These are phyloP conservation scores for Fusarium brevicatenulatum DNA, from an alignment of 2,329 filamentous ascomycete genomes.

Conservation along the genomic window DNA sequence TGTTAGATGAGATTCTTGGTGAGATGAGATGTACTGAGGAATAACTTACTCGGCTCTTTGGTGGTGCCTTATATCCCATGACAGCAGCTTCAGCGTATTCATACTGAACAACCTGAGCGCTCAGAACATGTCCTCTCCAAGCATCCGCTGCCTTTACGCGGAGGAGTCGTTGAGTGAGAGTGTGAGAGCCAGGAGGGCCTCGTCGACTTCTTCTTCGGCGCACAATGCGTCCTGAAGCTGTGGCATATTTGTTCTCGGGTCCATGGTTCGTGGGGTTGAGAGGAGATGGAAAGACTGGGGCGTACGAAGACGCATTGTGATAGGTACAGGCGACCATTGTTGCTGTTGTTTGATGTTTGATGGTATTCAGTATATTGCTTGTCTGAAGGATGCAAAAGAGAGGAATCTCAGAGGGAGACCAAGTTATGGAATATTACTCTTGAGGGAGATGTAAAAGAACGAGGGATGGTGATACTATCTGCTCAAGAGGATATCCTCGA, in stretches of 20 bases:
- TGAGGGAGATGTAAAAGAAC: constrained; percentile 17
- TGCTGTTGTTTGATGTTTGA: neutral
- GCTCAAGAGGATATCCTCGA: constrained; percentile 25
- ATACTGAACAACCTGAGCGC: constrained; percentile 42
- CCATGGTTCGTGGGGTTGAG: constrained; percentile 42
- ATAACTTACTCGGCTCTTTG: constrained; percentile 33
- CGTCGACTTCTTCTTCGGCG: constrained; percentile 35
- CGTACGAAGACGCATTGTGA: constrained; percentile 36
- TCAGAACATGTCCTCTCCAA: constrained; percentile 51
- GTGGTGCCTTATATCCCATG: constrained; percentile 2
- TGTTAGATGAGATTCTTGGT: constrained; percentile 2
- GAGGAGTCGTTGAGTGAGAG: constrained; percentile 55
- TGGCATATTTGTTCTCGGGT: constrained; percentile 20
- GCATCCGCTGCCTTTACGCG: constrained; percentile 55
- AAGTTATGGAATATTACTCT: constrained; percentile 24
- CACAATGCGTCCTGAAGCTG: constrained; percentile 24
- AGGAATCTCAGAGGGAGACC: constrained; percentile 5
- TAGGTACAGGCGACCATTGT: constrained; percentile 32
- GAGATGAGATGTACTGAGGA: neutral
- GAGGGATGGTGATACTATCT: constrained; percentile 24
- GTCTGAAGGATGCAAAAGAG: constrained; percentile 1
- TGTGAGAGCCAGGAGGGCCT: constrained; percentile 42
- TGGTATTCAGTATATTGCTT: constrained; percentile 12
- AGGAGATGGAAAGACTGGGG: constrained; percentile 42
- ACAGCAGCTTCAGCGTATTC: constrained; percentile 28